phyloP scores from a whole-genome alignment of 805 yeast genomes.

The Novakomyces olei region DNA sequence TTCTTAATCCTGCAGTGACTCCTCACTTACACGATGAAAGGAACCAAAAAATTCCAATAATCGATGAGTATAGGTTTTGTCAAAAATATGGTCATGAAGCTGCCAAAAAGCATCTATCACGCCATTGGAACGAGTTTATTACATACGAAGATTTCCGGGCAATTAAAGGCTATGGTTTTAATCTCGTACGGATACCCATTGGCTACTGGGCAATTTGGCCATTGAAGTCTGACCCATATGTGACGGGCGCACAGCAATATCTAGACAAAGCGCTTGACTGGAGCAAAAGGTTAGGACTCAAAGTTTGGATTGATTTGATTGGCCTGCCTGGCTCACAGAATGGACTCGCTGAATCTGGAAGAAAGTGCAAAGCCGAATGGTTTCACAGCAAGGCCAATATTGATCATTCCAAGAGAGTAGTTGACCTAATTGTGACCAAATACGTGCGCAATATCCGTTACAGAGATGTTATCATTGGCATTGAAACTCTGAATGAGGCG shows the following conservation, averaged over 20 bases:
- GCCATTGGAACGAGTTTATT: constrained; percentile 63
- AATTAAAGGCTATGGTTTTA: constrained; percentile 42
- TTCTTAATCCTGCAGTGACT: constrained; percentile 28
- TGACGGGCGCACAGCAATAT: constrained; percentile 54
- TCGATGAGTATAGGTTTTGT: constrained; percentile 63
- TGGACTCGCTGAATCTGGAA: constrained; percentile 87
- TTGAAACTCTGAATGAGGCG: constrained; percentile 78
- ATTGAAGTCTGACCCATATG: constrained; percentile 55
- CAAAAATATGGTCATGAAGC: constrained; percentile 35
- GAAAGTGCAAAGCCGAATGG: constrained; percentile 41
- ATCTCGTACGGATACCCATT: constrained; percentile 72
- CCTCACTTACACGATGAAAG: constrained; percentile 43
- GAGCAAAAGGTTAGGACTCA: constrained; percentile 38
- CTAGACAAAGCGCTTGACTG: constrained; percentile 62
- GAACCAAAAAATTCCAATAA: constrained; percentile 32
- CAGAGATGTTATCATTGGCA: constrained; percentile 55
- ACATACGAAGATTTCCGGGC: constrained; percentile 44
- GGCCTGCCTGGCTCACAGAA: constrained; percentile 96
- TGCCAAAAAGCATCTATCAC: constrained; percentile 28
- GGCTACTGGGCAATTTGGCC: constrained; percentile 68
- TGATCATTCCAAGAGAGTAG: too few relatives aligned
- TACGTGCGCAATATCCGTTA: constrained; percentile 40
- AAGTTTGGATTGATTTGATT: constrained; percentile 80
- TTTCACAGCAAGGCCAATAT: too few relatives aligned
- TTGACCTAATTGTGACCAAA: constrained; percentile 28